These are phyloP conservation scores for Alternaria triticina DNA, from an alignment of 2,329 filamentous ascomycete species.

Conservation along the genomic window DNA sequence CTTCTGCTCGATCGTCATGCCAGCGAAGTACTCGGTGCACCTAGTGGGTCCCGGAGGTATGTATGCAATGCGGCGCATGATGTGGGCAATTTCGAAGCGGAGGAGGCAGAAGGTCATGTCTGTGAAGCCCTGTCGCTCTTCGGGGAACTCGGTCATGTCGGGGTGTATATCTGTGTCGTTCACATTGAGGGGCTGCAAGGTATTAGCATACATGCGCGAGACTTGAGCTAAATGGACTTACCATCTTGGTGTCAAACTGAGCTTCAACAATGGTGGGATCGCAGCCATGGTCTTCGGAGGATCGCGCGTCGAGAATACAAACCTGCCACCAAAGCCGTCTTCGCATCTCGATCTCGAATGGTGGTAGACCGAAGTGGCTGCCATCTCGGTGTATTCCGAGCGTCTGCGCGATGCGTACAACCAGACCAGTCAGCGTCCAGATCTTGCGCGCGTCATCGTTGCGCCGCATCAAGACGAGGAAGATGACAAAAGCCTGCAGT, in stretches of 20 bases:
- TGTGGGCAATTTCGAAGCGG: conserved; percentile 59
- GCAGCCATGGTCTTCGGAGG: conserved; percentile 68
- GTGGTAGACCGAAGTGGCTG: conserved; percentile 59
- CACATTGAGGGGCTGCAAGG: conserved; percentile 58
- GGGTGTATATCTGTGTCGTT: conserved; percentile 62
- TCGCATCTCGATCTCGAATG: conserved; percentile 67
- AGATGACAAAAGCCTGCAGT: conserved; percentile 67
- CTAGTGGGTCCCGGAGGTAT: conserved; percentile 51
- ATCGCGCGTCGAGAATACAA: conserved; percentile 64
- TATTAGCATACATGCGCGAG: conserved; percentile 4
- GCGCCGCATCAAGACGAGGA: conserved; percentile 63
- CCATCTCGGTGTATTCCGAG: conserved; percentile 68
- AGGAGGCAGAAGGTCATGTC: conserved; percentile 64
- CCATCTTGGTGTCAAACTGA: conserved; percentile 65
- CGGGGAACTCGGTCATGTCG: conserved; percentile 56
- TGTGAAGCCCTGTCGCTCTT: conserved; percentile 60
- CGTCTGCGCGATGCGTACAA: conserved; percentile 65
- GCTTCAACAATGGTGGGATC: conserved; percentile 65
- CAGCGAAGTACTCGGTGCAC: conserved; percentile 52
- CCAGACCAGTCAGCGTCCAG: conserved; percentile 66
- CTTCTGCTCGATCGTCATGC: conserved; percentile 55
- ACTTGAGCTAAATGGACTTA: conserved; percentile 7
- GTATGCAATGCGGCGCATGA: conserved; percentile 55
- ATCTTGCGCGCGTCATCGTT: conserved; percentile 58
- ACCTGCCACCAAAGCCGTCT: conserved; percentile 67